Base-by-base conservation (phyloP, 768 basidiomycete genomes). In the Boletus fagicola region DNA sequence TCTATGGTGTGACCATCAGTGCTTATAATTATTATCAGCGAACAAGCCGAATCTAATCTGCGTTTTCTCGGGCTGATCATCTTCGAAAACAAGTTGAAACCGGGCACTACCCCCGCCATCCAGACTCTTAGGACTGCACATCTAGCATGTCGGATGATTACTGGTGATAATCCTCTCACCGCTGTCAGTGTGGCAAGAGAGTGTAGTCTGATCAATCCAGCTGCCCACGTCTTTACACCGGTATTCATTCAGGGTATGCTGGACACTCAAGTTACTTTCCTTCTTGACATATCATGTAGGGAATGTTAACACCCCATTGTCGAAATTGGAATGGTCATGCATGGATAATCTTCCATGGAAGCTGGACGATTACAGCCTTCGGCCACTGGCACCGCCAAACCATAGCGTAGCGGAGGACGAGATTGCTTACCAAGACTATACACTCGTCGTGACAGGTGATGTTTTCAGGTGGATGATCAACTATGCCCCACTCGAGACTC, bases 391-490 rank as follows among this genome's bases (percentile, higher is more conserved):
- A 3, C 85, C 91, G 8, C 86, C 82, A n/a, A 84, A 87, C 54
- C 84, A 86, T 63, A 82, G 83, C 1, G 78, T 87, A 16, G 90
- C 92, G 53, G 76, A 77, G 2, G 87, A 85, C 39, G 89, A 91
- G 56, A 78, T 86, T 28, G 83, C 85, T 30, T 85, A 86, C 63
- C 87, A 88, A 58, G 96, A 98, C 66, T 99, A 94, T 68, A 85
- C 93, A 2, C 80, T 99, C 20, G 94, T 90, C 7, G 77, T 98
- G 33, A 94, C 94, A 5, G 97, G 97, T 13, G 95, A 98, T 66
- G 86, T 96, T 35, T 99, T 99, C 77, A 83, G 92, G 45, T 99
- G 97, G 97, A 94, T 99, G 86, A 83, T 98, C 66, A 95, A 95
- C 68, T 84, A 92, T 73, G 94, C 92, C 0, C 87, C 96, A 2